Evolutionary conservation across 1,139 yeast genomes (phyloP), one percentile per base, ranked within the genome.

Genomic region (Zhuliangozyma parablackwelliae): DNA sequence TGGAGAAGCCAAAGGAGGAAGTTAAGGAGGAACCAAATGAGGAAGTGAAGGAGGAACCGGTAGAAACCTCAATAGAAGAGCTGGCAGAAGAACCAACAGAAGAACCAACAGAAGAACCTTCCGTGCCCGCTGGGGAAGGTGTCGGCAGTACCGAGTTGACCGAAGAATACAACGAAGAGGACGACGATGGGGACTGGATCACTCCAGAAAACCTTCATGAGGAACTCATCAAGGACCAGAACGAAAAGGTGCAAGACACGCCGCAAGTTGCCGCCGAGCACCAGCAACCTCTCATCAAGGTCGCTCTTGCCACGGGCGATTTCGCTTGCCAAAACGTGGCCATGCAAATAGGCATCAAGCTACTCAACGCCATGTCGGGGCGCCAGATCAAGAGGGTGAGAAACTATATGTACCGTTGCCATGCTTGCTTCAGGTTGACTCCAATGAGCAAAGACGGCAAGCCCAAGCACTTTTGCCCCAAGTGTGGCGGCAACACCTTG

Each of bases 251-350:
- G 12, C 58, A 53, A 44, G 24, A 23, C 10, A 9, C 24, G 7
- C 24, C 24, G 7, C 16, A 16, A 16, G 24, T 23, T 7, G 24
- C 24, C 7, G 7, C 24, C 7, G 79, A 65, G 36, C 56, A 61
- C 12, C 49, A 43, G 10, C 12, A n/a, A 6, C 56, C 63, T 9
- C 33, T 52, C 20, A 71, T 79, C 45, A 77, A 80, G 45, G 94
- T 83, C 21, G 98, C 97, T 1, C 66, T 92, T 40, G 83, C 96
- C 1, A 85, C 97, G 1, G 96, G 96, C 23, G 99, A 92, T 77
- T 92, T 90, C 67, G 97, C 99, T 3, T 87, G 92, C 58, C 99
- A 92, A 59, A 92, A 92, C 59, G 96, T 90, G 9, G 78, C 96
- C 1, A 72, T 94, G 65, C 97, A 92, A 61, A 73, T 94, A 52